Evolutionary conservation across 164 flowering plant species (phyloP).

Genomic region (Vitis amurensis): DNA sequence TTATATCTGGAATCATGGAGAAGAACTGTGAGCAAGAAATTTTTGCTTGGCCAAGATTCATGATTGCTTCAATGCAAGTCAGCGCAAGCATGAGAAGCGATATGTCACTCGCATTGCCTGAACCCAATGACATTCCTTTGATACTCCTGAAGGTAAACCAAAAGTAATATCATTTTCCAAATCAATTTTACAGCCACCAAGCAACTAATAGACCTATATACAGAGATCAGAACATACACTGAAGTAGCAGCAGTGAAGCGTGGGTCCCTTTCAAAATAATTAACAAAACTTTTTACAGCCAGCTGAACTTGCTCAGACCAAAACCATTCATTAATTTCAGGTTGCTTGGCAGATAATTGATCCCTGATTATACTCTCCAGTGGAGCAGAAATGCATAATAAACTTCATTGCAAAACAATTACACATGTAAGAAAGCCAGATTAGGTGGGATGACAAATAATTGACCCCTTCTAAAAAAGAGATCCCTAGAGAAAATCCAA

Average conservation of each 20-base stretch:
- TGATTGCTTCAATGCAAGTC: conserved; percentile 77
- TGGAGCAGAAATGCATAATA: conserved; percentile 75
- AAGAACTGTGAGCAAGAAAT: conserved; percentile 81
- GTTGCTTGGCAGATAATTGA: conserved; percentile 67
- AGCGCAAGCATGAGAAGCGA: conserved; percentile 84
- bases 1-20: conserved; percentile 73
- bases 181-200: conserved; percentile 9
- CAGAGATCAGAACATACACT: conserved; percentile 48
- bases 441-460: neutral
- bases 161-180: conserved; percentile 7
- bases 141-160: conserved; percentile 41
- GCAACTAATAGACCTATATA: conserved; percentile 3
- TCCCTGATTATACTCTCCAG: conserved; percentile 78
- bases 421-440: neutral
- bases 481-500: too few relatives aligned
- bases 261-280: conserved; percentile 72
- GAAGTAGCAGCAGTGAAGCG: conserved; percentile 71
- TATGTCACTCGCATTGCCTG: conserved; percentile 61
- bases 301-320: conserved; percentile 85
- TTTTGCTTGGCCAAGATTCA: conserved; percentile 91
- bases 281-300: conserved; percentile 70
- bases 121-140: conserved; percentile 34
- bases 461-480: neutral
- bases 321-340: conserved; percentile 86
- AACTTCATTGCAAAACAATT: conserved; percentile 46